Percentiles rank a stretch among this genome's conserved stretches.
These are phyloP conservation scores for Eucalyptus regnans DNA, from an alignment of 345 rosid genomes.

Conservation along the genomic window DNA sequence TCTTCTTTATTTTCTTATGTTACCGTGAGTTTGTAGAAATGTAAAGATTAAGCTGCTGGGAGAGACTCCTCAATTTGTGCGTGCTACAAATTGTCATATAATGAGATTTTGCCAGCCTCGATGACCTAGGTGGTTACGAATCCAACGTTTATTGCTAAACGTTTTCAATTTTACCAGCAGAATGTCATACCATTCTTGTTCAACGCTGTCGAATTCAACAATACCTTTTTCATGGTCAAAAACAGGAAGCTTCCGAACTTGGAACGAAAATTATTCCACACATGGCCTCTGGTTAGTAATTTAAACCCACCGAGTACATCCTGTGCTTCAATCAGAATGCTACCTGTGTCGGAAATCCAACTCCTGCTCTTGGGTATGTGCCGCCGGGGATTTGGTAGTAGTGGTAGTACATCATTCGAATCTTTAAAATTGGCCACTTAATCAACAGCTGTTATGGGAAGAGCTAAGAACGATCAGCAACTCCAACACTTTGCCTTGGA, in stretches of 20 bases:
- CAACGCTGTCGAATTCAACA: neutral
- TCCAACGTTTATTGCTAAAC: no score
- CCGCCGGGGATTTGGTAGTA: neutral
- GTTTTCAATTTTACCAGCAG: neutral
- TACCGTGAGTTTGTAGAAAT: neutral
- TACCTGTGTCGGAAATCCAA: neutral
- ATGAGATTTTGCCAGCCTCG: neutral
- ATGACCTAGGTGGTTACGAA: neutral
- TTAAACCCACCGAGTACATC: neutral
- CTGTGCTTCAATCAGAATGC: neutral
- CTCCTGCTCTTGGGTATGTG: neutral
- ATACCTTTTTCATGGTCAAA: neutral
- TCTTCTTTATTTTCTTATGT: neutral
- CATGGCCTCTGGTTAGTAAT: neutral
- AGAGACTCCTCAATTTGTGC: neutral
- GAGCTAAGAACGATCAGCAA: no score
- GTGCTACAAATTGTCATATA: neutral
- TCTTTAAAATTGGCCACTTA: neutral
- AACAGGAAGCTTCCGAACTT: neutral
- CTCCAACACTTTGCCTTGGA: no score
- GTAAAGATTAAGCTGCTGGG: neutral
- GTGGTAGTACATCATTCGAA: neutral
- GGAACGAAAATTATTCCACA: neutral
- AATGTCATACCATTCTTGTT: neutral
- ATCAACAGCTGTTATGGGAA: no score